Conservation (phyloP, 768 basidiomycete species). For the Tricholoma terreum region DNA sequence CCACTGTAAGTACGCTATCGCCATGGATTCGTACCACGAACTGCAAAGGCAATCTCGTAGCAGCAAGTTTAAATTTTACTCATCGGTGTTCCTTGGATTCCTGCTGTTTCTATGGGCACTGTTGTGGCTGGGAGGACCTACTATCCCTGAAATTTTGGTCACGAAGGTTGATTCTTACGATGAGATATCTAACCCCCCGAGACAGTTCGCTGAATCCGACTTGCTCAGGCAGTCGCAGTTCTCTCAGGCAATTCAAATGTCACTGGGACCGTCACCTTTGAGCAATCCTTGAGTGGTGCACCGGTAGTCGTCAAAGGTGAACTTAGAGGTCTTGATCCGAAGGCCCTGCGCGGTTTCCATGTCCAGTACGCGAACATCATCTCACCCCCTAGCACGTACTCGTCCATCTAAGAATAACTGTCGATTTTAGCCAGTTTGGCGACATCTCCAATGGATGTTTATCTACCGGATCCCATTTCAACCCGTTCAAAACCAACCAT, state of each 20-base stretch:
- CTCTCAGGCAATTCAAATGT: slow-evolving; percentile 60
- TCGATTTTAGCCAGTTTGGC: slow-evolving; percentile 40
- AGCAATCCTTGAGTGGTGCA: slow-evolving; percentile 45
- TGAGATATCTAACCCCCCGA: background rate
- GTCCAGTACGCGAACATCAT: slow-evolving; percentile 55
- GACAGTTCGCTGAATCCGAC: background rate
- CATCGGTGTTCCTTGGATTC: slow-evolving; percentile 2
- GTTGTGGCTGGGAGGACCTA: slow-evolving; percentile 6
- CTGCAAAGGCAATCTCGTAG: background rate
- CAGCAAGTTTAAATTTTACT: background rate
- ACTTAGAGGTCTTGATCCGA: slow-evolving; percentile 56
- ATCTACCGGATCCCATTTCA: slow-evolving; percentile 76
- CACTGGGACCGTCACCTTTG: slow-evolving; percentile 63
- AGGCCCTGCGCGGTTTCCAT: slow-evolving; percentile 70
- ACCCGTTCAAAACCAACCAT: slow-evolving; percentile 63
- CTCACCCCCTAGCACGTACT: background rate
- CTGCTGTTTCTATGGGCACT: slow-evolving; percentile 8
- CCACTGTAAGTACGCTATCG: too few relatives aligned
- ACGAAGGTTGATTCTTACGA: slow-evolving; percentile 19
- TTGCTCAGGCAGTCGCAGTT: slow-evolving; percentile 41
- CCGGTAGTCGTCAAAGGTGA: slow-evolving; percentile 63
- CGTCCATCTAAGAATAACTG: too few relatives aligned
- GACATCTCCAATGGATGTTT: slow-evolving; percentile 64
- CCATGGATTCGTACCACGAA: background rate
- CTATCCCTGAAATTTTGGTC: background rate